Base-by-base conservation (phyloP, 495 filamentous ascomycete genomes). In the Massariosphaeria phaeospora region DNA sequence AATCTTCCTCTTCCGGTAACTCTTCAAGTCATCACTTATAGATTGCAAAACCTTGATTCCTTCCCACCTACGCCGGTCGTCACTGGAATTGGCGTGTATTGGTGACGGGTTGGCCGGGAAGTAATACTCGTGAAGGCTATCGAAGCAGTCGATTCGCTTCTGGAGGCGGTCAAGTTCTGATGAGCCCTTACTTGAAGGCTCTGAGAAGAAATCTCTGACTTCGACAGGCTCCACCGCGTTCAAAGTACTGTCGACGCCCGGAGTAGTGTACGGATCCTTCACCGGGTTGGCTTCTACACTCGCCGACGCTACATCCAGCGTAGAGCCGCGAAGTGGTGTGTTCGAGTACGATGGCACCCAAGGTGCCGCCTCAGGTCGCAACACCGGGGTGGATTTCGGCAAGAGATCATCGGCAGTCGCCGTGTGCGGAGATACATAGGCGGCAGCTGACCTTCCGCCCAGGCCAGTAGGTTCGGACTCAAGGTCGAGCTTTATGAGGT, bases 321-420 rank as follows among this genome's bases (percentile, higher is more conserved):
- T 11, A 21, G 40, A 43, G 40, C 43, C 9, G 13, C n/a, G 27
- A 11, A 27, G 24, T 2, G 55, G 55, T 13, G 46, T 58, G 29
- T 46, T 58, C 2, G 36, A 35, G 23, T 52, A 58, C 3, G 55
- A 58, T 30, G 53, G 44, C 4, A 51, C 3, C 55, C 55, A 58
- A 45, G 48, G 52, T 24, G 11, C 40, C 25, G 6, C 15, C 23
- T 25, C 18, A 25, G 52, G 33, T 18, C 31, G 25, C 18, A 53
- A 18, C 20, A 53, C 45, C 7, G 45, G 25, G n/a, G 36, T 20
- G 10, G 25, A 10, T 7, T 31, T 48, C 45, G 15, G 9, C 26
- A 44, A 23, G 20, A 23, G 40, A 7, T 9, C 30, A 11, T 10
- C 18, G 7, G 36, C 11, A 20, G 15, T 9, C 12, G 18, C 10